Base-by-base conservation (phyloP, 192 early-diverging fungal species). In the Podila epigama region DNA sequence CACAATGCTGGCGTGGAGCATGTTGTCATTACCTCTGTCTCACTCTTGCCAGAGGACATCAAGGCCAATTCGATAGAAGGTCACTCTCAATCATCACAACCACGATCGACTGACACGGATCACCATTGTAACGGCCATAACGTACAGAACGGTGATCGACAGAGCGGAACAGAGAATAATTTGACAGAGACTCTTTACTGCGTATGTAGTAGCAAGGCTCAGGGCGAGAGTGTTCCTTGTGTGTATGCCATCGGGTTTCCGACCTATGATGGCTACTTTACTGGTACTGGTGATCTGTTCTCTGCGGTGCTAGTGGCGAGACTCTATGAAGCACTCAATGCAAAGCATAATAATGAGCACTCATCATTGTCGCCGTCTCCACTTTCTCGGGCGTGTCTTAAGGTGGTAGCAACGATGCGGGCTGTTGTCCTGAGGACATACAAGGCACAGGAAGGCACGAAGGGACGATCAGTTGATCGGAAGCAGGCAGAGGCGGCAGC, bases 271-370 rank as follows among this genome's bases (percentile, higher is more conserved):
- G 93, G 89, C 1, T 89, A 88, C 56, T 98, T 96, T 71, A 95
- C 94, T 2, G 96, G 96, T n/a, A 93, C 96, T 0, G 96, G 96
- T 51, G 96, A 98, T 67, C 60, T 98, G 18, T 94, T 95, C 62
- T 85, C 93, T 2, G 91, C 94, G 0, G 60, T 97, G 20, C 58
- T 91, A 11, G 68, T 92, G 29, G 94, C 92, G 9, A 67, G 89
- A 50, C 64, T 90, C 31, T 81, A 86, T 2, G 81, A 85, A 29
- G 66, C 81, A 22, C 58, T 81, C 3, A 35, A 60, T 9, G 22
- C 60, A 27, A 34, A 22, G 18, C 35, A 35, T 10, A 20, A 7
- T 28, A 66, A 22, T 25, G 39, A 16, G 53, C 48, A 8, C 9
- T 2, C 36, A 13, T 65, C 77, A 18, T n/a, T n/a, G n/a, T n/a